A percentile compares a stretch with the other conserved stretches of the same genome.
phyloP scores from a whole-genome alignment of 2,329 filamentous ascomycete genomes.

The Parastagonospora avenae region DNA sequence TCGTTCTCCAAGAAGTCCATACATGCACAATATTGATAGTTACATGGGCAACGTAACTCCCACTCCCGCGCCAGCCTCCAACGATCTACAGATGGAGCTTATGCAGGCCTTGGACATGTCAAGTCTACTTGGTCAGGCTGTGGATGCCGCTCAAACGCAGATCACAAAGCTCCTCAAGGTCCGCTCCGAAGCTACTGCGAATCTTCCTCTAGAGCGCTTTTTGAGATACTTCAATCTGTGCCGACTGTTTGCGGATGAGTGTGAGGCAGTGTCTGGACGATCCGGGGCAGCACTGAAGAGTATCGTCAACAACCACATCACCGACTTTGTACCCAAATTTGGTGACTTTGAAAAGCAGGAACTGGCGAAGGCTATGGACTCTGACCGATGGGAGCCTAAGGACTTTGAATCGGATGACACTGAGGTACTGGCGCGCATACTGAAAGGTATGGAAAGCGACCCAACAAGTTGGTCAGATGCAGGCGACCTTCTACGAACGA shows the following conservation, averaged over 20 bases:
- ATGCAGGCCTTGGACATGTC: conserved; percentile 78
- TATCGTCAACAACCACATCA: conserved; percentile 81
- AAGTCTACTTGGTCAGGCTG: conserved; percentile 77
- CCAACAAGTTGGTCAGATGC: conserved; percentile 67
- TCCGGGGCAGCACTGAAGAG: conserved; percentile 77
- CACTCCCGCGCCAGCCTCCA: conserved; percentile 18
- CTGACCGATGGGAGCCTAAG: conserved; percentile 77
- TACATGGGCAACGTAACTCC: conserved; percentile 33
- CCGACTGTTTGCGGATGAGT: conserved; percentile 82
- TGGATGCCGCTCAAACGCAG: conserved; percentile 76
- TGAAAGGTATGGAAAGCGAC: conserved; percentile 74
- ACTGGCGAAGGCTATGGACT: conserved; percentile 77
- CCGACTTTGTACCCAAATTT: conserved; percentile 74
- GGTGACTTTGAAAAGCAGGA: conserved; percentile 75
- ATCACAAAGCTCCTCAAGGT: conserved; percentile 79
- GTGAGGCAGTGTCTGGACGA: conserved; percentile 80
- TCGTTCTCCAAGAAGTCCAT: conserved; percentile 55
- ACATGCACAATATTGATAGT: conserved; percentile 49
- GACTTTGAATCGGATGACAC: conserved; percentile 72
- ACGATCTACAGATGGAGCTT: conserved; percentile 69
- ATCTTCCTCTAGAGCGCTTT: conserved; percentile 71
- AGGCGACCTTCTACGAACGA: conserved; percentile 50
- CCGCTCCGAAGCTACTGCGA: conserved; percentile 72
- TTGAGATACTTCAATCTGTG: conserved; percentile 83
- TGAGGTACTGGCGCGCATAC: conserved; percentile 65